Evolutionary conservation across 2,329 filamentous ascomycete species (phyloP).

Genomic region (Stachybotrys echinatus): DNA sequence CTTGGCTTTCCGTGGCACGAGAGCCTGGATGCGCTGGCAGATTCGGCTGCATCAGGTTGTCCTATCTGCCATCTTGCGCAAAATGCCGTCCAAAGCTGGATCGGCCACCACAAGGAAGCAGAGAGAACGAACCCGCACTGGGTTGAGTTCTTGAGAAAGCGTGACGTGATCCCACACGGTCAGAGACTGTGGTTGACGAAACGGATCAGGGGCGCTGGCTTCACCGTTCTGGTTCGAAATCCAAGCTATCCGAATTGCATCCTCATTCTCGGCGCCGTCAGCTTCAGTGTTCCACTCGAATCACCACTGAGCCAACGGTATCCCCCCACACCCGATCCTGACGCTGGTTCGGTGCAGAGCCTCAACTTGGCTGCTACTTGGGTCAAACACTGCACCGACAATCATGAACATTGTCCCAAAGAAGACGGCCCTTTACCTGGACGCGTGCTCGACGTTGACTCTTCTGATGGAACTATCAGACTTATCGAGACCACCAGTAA

Average conservation of each 20-base stretch:
- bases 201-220: not conserved
- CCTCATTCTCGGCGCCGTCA: not conserved
- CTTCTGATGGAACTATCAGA: not conserved
- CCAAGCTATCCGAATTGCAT: not conserved
- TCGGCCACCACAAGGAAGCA: not conserved
- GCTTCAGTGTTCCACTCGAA: not conserved
- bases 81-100: not conserved
- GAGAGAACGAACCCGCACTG: not conserved
- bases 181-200: not conserved
- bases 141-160: not conserved
- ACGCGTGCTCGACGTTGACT: not conserved
- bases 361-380: not conserved
- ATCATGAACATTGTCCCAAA: not conserved
- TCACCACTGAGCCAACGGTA: not conserved
- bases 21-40: not conserved
- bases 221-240: not conserved
- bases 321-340: not conserved
- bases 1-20: not conserved
- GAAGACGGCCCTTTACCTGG: not conserved
- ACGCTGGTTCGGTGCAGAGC: not conserved
- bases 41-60: not conserved
- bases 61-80: not conserved
- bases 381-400: not conserved
- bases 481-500: not conserved
- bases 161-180: not conserved